Evolutionary conservation across 495 filamentous ascomycete genomes (phyloP).

Genomic region (Xylaria telfairii): DNA sequence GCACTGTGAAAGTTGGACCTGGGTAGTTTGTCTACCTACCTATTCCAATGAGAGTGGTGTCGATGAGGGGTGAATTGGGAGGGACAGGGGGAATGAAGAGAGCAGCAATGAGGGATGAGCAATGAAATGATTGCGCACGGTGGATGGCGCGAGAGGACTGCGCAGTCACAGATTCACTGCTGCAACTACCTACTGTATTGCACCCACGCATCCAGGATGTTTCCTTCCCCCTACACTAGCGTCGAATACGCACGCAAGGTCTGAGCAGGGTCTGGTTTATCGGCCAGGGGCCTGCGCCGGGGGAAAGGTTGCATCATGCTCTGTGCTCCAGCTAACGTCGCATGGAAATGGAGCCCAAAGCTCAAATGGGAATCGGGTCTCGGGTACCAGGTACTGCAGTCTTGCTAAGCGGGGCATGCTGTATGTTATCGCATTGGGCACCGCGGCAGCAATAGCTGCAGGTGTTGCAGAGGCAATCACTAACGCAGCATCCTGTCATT

Average conservation of each 20-base stretch:
- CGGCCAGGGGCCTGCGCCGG: conserved; percentile 1
- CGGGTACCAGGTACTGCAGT: not conserved
- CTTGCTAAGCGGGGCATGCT: not conserved
- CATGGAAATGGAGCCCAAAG: conserved; percentile 8
- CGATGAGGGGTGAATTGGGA: conserved; percentile 20
- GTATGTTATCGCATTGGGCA: conserved; percentile 7
- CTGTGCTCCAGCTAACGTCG: conserved; percentile 20
- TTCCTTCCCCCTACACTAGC: not conserved
- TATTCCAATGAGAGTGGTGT: not conserved
- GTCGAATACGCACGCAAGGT: not conserved
- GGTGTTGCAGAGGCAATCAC: conserved; percentile 7
- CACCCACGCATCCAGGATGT: not conserved
- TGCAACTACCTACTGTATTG: too few species aligned
- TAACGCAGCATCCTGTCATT: not conserved
- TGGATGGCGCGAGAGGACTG: conserved; percentile 2
- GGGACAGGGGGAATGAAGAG: conserved; percentile 11
- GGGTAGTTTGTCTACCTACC: not conserved
- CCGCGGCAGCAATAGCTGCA: conserved; percentile 1
- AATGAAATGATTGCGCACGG: conserved; percentile 12
- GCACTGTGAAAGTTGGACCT: not conserved
- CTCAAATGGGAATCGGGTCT: conserved; percentile 11
- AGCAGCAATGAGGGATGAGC: too few species aligned
- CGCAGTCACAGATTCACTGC: not conserved
- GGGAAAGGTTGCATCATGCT: conserved; percentile 18
- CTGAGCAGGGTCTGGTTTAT: not conserved